Evolutionary conservation across 2,329 filamentous ascomycete species (phyloP).

Genomic region (Gaeumannomyces sp.): DNA sequence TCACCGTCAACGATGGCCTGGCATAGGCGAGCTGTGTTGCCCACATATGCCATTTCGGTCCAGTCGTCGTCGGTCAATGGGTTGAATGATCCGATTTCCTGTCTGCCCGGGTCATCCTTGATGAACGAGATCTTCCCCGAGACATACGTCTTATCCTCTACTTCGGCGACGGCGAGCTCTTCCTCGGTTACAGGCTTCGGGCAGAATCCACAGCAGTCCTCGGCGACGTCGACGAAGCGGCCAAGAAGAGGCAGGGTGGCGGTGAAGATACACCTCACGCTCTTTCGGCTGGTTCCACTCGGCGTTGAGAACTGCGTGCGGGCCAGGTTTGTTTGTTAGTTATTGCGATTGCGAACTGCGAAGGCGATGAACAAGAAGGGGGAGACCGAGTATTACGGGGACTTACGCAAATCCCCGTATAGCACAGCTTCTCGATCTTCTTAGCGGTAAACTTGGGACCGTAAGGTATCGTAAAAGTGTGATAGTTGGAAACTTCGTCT

Average conservation of each 20-base stretch:
- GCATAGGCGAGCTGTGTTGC: constrained; percentile 69
- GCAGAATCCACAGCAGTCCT: constrained; percentile 78
- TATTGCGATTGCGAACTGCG: neutral
- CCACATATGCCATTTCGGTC: constrained; percentile 88
- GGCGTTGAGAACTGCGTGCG: constrained; percentile 58
- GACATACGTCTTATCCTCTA: constrained; percentile 70
- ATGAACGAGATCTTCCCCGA: constrained; percentile 69
- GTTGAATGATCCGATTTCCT: constrained; percentile 66
- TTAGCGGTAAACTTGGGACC: constrained; percentile 55
- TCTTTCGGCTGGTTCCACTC: constrained; percentile 79
- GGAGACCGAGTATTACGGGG: too few relatives aligned
- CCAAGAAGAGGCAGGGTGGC: constrained; percentile 85
- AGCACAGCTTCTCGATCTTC: constrained; percentile 75
- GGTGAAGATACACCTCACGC: constrained; percentile 70
- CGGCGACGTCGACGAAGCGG: constrained; percentile 63
- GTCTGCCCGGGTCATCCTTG: constrained; percentile 74
- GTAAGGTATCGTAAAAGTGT: constrained; percentile 69
- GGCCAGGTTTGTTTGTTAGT: constrained; percentile 1
- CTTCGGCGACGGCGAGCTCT: constrained; percentile 63
- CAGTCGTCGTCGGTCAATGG: constrained; percentile 77
- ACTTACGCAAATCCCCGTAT: constrained; percentile 62
- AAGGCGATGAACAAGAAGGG: too few relatives aligned
- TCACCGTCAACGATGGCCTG: constrained; percentile 75
- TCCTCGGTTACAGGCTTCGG: constrained; percentile 63
- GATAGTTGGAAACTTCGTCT: constrained; percentile 71